These are phyloP conservation scores for Beauveria caledonica DNA, from an alignment of 2,329 filamentous ascomycete species.

Conservation along the genomic window DNA sequence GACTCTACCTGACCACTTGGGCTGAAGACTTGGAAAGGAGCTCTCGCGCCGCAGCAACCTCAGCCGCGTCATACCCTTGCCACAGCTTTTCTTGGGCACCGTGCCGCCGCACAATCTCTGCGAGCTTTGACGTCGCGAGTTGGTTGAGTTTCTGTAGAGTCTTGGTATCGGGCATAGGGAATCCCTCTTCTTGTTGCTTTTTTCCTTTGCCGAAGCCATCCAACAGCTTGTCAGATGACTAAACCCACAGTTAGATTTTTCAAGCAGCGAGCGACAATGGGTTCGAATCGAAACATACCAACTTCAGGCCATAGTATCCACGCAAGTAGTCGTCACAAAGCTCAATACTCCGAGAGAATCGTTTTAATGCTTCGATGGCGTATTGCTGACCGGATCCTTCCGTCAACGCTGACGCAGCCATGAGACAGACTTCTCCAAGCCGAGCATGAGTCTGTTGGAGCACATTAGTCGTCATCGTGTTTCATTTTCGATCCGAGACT, in stretches of 20 bases:
- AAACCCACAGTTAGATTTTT: slow-evolving; percentile 5
- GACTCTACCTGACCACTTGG: slow-evolving; percentile 33
- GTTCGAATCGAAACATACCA: slow-evolving; percentile 38
- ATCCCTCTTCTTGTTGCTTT: slow-evolving; percentile 41
- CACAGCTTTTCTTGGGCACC: slow-evolving; percentile 54
- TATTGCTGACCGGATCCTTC: slow-evolving; percentile 39
- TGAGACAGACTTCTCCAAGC: slow-evolving; percentile 73
- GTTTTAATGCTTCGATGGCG: slow-evolving; percentile 66
- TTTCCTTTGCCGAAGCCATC: slow-evolving; percentile 32
- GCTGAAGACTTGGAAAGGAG: slow-evolving; percentile 50
- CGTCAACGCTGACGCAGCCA: slow-evolving; percentile 46
- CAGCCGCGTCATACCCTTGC: slow-evolving; percentile 63
- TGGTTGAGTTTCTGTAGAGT: slow-evolving; percentile 63
- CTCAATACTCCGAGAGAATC: slow-evolving; percentile 86
- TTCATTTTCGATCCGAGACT: slow-evolving; percentile 25
- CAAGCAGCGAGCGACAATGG: not conserved
- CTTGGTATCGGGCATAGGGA: slow-evolving; percentile 45
- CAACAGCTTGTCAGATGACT: slow-evolving; percentile 46
- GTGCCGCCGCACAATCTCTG: slow-evolving; percentile 64
- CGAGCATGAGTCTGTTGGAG: slow-evolving; percentile 69
- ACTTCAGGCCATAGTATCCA: slow-evolving; percentile 84
- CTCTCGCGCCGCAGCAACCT: slow-evolving; percentile 63
- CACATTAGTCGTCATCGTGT: not conserved
- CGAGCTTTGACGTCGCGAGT: slow-evolving; percentile 63
- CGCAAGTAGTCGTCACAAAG: slow-evolving; percentile 88